A percentile compares a stretch with the other conserved stretches of the same genome.
Evolutionary conservation across 2,329 filamentous ascomycete species (phyloP).

Genomic region (Mycocentrospora acerina): DNA sequence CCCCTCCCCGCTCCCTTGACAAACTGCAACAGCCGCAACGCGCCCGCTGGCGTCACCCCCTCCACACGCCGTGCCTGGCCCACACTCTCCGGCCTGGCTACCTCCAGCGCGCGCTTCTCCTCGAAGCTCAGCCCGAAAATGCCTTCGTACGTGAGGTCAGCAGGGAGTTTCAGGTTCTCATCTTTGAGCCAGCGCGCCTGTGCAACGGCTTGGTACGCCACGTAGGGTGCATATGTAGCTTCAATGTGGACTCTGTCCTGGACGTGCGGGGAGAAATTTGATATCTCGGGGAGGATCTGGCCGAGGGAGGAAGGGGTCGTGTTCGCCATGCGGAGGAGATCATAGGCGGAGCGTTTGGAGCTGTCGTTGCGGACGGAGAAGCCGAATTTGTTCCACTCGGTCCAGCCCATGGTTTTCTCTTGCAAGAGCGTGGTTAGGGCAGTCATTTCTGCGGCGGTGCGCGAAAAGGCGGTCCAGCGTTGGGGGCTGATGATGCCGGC

Average conservation of each 20-base stretch:
- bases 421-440: constrained; percentile 65
- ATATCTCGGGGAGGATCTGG: constrained; percentile 58
- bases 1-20: constrained; percentile 52
- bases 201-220: constrained; percentile 68
- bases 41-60: constrained; percentile 61
- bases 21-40: constrained; percentile 60
- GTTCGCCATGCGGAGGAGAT: constrained; percentile 67
- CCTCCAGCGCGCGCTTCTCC: constrained; percentile 70
- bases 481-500: constrained; percentile 77
- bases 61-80: constrained; percentile 88
- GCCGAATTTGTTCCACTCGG: constrained; percentile 68
- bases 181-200: constrained; percentile 72
- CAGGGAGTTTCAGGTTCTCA: constrained; percentile 71
- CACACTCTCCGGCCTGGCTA: constrained; percentile 76
- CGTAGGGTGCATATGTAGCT: constrained; percentile 83
- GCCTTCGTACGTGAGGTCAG: constrained; percentile 72
- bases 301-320: constrained; percentile 61
- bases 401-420: constrained; percentile 58
- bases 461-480: constrained; percentile 72
- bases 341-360: constrained; percentile 69
- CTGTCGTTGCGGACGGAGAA: constrained; percentile 69
- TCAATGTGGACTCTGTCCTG: constrained; percentile 75
- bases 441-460: constrained; percentile 67
- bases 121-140: constrained; percentile 77
- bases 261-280: constrained; percentile 59